A percentile compares a stretch with the other conserved stretches of the same genome.
phyloP scores from a whole-genome alignment of 345 rosid species.

The Sisymbrium irio region DNA sequence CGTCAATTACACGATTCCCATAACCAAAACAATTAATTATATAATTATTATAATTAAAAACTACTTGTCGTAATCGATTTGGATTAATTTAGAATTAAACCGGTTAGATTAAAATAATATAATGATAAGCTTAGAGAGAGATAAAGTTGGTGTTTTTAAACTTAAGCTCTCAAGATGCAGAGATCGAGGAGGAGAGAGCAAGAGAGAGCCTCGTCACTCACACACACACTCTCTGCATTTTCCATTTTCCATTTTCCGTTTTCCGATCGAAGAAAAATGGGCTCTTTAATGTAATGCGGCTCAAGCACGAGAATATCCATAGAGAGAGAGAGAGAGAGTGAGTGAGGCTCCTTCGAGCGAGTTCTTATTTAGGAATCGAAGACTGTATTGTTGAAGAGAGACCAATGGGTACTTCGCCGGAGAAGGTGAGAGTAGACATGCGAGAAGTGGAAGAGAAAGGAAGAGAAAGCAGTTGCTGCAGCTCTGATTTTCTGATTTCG shows the following conservation, averaged over 20 bases:
- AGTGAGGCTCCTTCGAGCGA: constrained; percentile 29
- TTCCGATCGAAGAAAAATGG: not conserved
- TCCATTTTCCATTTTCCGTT: constrained; percentile 3
- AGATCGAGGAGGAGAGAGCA: constrained; percentile 23
- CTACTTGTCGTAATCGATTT: constrained; percentile 30
- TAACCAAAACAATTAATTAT: not conserved
- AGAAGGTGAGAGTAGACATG: constrained; percentile 37
- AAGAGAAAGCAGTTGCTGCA: constrained; percentile 60
- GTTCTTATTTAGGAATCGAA: constrained; percentile 37
- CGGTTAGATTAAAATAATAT: constrained; percentile 18
- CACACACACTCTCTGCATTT: constrained; percentile 24
- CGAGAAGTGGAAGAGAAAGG: constrained; percentile 45
- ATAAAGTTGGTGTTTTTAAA: constrained; percentile 33
- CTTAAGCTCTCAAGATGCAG: constrained; percentile 24
- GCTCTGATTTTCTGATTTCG: constrained; percentile 69
- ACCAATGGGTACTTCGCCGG: constrained; percentile 34
- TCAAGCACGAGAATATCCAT: constrained; percentile 20
- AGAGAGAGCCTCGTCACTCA: constrained; percentile 11
- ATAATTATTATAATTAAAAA: constrained; percentile 5
- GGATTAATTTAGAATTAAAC: constrained; percentile 27
- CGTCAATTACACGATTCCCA: constrained; percentile 54
- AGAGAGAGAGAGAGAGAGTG: too few species aligned
- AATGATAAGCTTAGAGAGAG: constrained; percentile 24
- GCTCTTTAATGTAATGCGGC: constrained; percentile 27
- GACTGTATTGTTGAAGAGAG: constrained; percentile 49